phyloP scores from a whole-genome alignment of 2,329 filamentous ascomycete genomes.

The Microsporum canis region DNA sequence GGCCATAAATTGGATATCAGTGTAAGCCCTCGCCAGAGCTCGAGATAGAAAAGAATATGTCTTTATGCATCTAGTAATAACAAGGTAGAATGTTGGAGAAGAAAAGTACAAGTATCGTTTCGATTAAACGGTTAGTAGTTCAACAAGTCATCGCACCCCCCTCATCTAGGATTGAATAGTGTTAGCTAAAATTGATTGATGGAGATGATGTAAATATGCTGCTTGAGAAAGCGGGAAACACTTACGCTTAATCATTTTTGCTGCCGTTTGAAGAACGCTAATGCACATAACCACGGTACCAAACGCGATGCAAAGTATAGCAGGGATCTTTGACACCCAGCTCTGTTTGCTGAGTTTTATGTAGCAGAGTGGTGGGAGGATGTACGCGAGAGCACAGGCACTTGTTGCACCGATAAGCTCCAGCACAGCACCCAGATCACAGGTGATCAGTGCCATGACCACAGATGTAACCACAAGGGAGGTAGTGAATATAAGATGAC shows the following conservation, averaged over 20 bases:
- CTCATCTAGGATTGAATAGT: conserved; percentile 20
- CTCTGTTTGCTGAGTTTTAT: conserved; percentile 75
- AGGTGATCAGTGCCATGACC: conserved; percentile 68
- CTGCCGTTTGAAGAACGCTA: conserved; percentile 59
- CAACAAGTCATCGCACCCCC: conserved; percentile 24
- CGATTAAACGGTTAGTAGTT: background rate
- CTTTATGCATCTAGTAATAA: conserved; percentile 3
- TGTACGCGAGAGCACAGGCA: conserved; percentile 88
- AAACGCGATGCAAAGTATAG: conserved; percentile 62
- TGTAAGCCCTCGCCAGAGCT: background rate
- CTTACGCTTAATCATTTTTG: conserved; percentile 49
- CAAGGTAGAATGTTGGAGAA: background rate
- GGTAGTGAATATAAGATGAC: conserved; percentile 80
- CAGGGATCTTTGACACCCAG: conserved; percentile 62
- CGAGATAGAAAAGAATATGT: background rate
- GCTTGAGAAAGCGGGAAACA: background rate
- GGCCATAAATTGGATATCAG: background rate
- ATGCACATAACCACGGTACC: conserved; percentile 71
- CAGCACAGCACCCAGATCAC: conserved; percentile 87
- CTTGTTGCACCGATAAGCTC: conserved; percentile 93
- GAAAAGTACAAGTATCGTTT: background rate
- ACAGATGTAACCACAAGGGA: conserved; percentile 69
- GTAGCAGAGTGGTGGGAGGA: conserved; percentile 87
- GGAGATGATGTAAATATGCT: background rate
- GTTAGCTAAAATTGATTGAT: conserved; percentile 2